phyloP scores from a whole-genome alignment of 2,329 filamentous ascomycete species.

The Neophaeococcomyces aloes region DNA sequence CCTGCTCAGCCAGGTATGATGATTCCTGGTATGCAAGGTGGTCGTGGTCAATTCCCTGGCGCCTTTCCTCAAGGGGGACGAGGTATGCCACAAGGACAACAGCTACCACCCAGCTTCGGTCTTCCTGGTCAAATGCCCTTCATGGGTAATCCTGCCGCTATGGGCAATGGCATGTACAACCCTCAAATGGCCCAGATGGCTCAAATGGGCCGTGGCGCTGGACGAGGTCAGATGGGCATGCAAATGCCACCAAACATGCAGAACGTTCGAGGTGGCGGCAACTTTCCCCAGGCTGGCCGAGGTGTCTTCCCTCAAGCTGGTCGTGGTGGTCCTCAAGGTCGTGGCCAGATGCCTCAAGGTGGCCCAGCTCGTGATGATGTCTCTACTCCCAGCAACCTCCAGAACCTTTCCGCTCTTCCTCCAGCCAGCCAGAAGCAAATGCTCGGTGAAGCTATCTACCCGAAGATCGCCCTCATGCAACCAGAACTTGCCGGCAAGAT shows the following conservation, averaged over 20 bases:
- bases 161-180: constrained; percentile 63
- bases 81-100: constrained; percentile 69
- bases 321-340: constrained; percentile 33
- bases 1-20: constrained; percentile 44
- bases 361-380: constrained; percentile 32
- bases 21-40: constrained; percentile 62
- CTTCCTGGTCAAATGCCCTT: constrained; percentile 60
- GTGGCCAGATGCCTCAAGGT: constrained; percentile 32
- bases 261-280: constrained; percentile 38
- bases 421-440: constrained; percentile 94
- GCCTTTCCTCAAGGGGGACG: constrained; percentile 75
- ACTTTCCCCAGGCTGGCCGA: constrained; percentile 33
- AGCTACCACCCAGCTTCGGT: constrained; percentile 77
- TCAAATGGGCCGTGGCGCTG: constrained; percentile 56
- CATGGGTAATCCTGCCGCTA: constrained; percentile 49
- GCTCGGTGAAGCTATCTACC: constrained; percentile 93
- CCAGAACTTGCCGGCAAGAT: constrained; percentile 97
- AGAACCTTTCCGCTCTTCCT: constrained; percentile 42
- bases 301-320: constrained; percentile 33
- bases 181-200: constrained; percentile 60
- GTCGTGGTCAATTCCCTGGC: constrained; percentile 66
- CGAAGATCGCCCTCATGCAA: constrained; percentile 93
- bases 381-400: constrained; percentile 38
- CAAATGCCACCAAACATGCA: constrained; percentile 43
- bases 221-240: constrained; percentile 55